Conservation (phyloP, 2,329 filamentous ascomycete species). For the Penicillium sp. region DNA sequence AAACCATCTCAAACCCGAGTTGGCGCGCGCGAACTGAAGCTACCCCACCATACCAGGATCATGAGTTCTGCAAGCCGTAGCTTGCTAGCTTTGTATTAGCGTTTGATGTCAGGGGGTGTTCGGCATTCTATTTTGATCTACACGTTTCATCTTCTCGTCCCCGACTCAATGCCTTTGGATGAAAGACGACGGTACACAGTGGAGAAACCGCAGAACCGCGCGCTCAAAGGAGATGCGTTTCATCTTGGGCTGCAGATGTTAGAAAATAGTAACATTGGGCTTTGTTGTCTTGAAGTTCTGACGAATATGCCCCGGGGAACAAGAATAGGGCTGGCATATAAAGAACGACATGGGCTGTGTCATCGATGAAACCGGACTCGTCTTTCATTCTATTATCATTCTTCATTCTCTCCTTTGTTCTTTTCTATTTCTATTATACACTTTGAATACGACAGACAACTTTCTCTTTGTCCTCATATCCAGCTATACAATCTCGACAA, state of each 20-base stretch:
- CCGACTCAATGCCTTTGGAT: constrained; percentile 12
- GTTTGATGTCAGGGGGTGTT: neutral
- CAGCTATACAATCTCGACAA: constrained; percentile 9
- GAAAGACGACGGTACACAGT: constrained; percentile 10
- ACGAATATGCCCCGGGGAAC: neutral
- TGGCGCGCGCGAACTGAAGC: constrained; percentile 28
- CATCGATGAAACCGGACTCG: constrained; percentile 4
- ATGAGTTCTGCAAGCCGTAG: neutral
- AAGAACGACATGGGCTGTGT: neutral
- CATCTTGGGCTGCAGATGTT: constrained; percentile 9
- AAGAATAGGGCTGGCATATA: constrained; percentile 14
- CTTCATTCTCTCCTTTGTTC: constrained; percentile 13
- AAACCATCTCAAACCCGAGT: constrained; percentile 13
- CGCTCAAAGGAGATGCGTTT: constrained; percentile 16
- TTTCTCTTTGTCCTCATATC: constrained; percentile 9
- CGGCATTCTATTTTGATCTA: constrained; percentile 12
- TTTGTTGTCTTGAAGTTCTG: constrained; percentile 3
- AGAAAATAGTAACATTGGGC: constrained; percentile 17
- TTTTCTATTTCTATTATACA: constrained; percentile 10
- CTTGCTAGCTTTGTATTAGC: neutral
- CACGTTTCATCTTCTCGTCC: constrained; percentile 20
- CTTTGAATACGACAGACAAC: neutral
- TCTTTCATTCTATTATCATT: constrained; percentile 10
- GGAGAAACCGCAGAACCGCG: constrained; percentile 13
- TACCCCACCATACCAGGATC: neutral